Conservation (phyloP, 164 flowering plant genomes). For the Kingdonia uniflora region DNA sequence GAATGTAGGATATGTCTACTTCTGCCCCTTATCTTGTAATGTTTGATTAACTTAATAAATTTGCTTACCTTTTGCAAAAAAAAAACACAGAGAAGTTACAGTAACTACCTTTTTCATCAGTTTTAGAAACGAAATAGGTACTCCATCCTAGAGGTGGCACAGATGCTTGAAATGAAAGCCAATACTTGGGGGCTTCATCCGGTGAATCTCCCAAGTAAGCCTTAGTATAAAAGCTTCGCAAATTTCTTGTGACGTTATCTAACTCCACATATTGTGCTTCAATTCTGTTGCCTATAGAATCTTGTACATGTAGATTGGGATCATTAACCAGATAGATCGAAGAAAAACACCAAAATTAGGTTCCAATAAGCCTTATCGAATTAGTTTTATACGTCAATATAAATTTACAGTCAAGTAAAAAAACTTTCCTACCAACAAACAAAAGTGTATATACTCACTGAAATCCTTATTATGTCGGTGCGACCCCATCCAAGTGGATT, state of each 20-base stretch:
- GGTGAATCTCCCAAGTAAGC: conserved; percentile 54
- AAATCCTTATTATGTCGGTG: conserved; percentile 56
- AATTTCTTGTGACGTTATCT: conserved; percentile 53
- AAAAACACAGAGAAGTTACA: neutral
- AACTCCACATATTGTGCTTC: conserved; percentile 45
- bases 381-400: neutral
- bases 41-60: too few species aligned
- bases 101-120: conserved; percentile 27
- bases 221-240: conserved; percentile 49
- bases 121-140: conserved; percentile 63
- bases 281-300: conserved; percentile 43
- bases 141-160: conserved; percentile 84
- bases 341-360: neutral
- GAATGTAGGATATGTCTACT: too few species aligned
- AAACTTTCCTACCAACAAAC: conserved; percentile 1
- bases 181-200: conserved; percentile 40
- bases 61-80: too few species aligned
- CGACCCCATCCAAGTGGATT: conserved; percentile 88
- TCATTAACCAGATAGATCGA: conserved; percentile 49
- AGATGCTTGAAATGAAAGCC: conserved; percentile 66
- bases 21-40: too few species aligned
- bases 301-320: conserved; percentile 47
- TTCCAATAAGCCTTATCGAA: neutral
- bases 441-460: conserved; percentile 37
- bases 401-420: neutral